Evolutionary conservation across 768 basidiomycete genomes (phyloP).

Genomic region (Hebeloma cylindrosporum): DNA sequence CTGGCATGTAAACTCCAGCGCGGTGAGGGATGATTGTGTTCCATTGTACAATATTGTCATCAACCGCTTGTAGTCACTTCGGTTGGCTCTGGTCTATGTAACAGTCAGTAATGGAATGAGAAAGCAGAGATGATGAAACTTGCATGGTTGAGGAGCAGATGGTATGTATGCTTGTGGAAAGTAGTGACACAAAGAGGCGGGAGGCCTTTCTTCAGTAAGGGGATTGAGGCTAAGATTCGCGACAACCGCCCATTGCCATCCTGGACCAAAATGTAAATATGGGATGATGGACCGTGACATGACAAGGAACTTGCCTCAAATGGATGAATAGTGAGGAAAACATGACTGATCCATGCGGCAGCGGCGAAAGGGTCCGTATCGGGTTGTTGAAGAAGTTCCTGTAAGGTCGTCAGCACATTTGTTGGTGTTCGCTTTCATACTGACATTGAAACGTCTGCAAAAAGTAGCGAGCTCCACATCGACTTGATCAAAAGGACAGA

Average conservation of each 20-base stretch:
- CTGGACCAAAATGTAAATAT: conserved; percentile 4
- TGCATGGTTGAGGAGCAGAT: no score
- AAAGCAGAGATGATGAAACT: no score
- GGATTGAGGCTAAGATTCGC: conserved; percentile 17
- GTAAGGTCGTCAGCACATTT: conserved; percentile 1
- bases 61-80: no score
- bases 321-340: conserved; percentile 19
- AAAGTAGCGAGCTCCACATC: conserved; percentile 12
- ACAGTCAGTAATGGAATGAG: no score
- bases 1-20: no score
- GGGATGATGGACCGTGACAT: background rate
- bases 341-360: conserved; percentile 21
- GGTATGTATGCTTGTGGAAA: no score
- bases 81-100: no score
- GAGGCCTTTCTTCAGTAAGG: conserved; percentile 12
- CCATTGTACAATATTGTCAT: no score
- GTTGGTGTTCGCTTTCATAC: background rate
- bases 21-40: no score
- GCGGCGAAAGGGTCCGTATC: conserved; percentile 17
- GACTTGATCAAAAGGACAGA: conserved; percentile 19
- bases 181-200: conserved; percentile 19
- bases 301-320: conserved; percentile 17
- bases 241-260: conserved; percentile 21
- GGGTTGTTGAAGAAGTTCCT: conserved; percentile 13
- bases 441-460: conserved; percentile 17